Evolutionary conservation across 208 protist species (phyloP).

Genomic region (Trypanosoma scelopori): DNA sequence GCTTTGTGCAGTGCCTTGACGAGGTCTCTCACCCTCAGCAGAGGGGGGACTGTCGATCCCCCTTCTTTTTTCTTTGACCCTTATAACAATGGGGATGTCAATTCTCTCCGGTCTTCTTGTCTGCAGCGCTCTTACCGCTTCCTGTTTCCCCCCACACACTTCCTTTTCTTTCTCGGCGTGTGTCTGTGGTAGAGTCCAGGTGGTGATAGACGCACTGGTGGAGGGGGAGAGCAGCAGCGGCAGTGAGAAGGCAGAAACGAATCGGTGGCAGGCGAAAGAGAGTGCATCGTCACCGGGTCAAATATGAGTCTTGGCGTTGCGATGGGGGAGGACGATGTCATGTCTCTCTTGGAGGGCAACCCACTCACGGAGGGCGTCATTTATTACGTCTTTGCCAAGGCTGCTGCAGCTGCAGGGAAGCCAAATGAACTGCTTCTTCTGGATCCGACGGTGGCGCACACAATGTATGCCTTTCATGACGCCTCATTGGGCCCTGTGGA

Average conservation of each 20-base stretch:
- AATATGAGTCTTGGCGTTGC: not conserved
- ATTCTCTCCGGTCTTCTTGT: too few relatives aligned
- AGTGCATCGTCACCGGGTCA: not conserved
- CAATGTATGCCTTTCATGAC: slow-evolving; percentile 17
- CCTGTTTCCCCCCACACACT: too few relatives aligned
- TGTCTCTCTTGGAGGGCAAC: slow-evolving; percentile 17
- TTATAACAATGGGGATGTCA: too few relatives aligned
- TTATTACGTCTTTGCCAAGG: slow-evolving; percentile 19
- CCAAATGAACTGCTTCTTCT: slow-evolving; percentile 4
- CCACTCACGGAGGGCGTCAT: slow-evolving; percentile 10
- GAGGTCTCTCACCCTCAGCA: too few relatives aligned
- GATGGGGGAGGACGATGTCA: slow-evolving; percentile 7
- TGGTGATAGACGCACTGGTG: not conserved
- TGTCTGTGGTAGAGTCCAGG: not conserved
- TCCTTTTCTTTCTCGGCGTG: not conserved
- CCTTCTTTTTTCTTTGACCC: too few relatives aligned
- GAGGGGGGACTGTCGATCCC: too few relatives aligned
- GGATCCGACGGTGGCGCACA: slow-evolving; percentile 16
- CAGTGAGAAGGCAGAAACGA: too few relatives aligned
- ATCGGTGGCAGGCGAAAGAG: too few relatives aligned
- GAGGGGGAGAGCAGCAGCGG: not conserved
- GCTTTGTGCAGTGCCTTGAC: too few relatives aligned
- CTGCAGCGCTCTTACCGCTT: too few relatives aligned
- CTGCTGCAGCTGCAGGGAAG: not conserved
- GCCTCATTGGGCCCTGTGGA: slow-evolving; percentile 10